These are phyloP conservation scores for Coemansia sp. DNA, from an alignment of 192 early-diverging fungal species.

Conservation along the genomic window DNA sequence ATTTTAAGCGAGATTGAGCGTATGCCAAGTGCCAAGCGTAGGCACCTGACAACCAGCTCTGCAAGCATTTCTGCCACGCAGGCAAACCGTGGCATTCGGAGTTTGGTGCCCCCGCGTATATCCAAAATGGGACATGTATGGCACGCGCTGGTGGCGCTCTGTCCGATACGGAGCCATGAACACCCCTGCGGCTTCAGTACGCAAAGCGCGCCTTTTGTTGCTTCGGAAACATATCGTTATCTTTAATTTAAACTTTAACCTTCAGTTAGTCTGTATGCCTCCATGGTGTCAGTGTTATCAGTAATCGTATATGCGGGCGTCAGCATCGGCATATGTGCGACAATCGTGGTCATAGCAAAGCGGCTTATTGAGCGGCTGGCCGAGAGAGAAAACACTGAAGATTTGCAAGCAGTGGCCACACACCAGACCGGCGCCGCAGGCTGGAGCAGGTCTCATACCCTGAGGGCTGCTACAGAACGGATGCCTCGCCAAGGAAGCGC, in stretches of 20 bases:
- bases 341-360: neutral
- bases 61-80: too few relatives aligned
- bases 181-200: neutral
- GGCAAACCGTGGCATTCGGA: neutral
- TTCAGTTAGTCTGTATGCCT: neutral
- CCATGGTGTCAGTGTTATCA: neutral
- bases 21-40: too few relatives aligned
- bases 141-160: neutral
- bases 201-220: neutral
- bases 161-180: neutral
- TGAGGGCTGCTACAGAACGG: neutral
- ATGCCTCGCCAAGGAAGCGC: neutral
- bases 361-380: neutral
- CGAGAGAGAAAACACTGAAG: neutral
- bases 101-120: neutral
- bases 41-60: too few relatives aligned
- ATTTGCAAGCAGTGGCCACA: conserved; percentile 1
- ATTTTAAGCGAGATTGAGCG: too few relatives aligned
- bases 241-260: neutral
- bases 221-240: neutral
- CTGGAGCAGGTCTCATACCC: neutral
- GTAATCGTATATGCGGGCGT: neutral
- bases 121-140: neutral
- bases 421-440: neutral
- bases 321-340: neutral